Evolutionary conservation across 202 grass and related monocot genomes (phyloP), one percentile per base, ranked within the genome.

Genomic region (Tripidium arundinaceum): DNA sequence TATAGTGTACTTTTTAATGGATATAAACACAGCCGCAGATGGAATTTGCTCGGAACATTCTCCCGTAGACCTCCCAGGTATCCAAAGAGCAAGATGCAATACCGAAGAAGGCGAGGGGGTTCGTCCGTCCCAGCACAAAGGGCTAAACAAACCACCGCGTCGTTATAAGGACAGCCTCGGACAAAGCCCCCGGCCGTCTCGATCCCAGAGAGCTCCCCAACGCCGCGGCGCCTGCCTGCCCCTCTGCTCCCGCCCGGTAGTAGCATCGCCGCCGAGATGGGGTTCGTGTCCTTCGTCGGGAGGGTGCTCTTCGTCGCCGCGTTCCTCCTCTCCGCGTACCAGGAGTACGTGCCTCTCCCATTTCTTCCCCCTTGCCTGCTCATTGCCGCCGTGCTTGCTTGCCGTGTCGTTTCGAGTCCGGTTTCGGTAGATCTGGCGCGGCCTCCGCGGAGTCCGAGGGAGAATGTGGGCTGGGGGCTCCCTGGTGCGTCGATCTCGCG

Each of bases 271-370:
- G 26, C 70, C 63, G 64, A 86, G 79, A 97, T 97, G 93, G 90
- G 90, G 68, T 97, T 97, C 90, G 86, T 91, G 15, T 93, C 90
- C 67, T 97, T 97, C 74, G 81, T 85, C 61, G 93, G 93, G 65
- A 91, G 93, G 77, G 88, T 93, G 76, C 88, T 97, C 79, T 97
- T 97, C 86, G 88, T 89, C 74, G 87, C 88, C 28, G 88, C 90
- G 16, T 97, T 97, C 78, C 93, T 97, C 74, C 88, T 97, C 60
- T 97, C 90, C 71, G 93, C 93, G 24, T 97, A 97, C 84, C 93
- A 91, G 90, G 93, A 97, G 93, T 97, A 89, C 75, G 93, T 52
- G 13, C n/a, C n/a, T 80, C 62, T 27, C 31, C 60, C 79, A 11
- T 18, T 72, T 84, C 52, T 12, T 76, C 37, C 21, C 3, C 3